Conservation (phyloP, 805 yeast species). For the Alloascoidea africana region DNA sequence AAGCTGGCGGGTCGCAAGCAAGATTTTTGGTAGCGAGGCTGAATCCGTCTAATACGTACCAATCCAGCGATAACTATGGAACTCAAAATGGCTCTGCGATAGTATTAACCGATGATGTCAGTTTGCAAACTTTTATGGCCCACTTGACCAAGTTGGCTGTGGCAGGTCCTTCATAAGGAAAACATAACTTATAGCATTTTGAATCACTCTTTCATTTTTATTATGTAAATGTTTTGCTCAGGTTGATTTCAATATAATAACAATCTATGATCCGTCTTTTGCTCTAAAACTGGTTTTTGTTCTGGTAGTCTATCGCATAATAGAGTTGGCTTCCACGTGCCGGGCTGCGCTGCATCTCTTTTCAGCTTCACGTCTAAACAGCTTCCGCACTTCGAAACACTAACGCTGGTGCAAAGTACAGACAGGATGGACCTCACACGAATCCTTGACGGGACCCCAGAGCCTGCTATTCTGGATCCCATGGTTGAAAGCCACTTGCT, state of each 20-base stretch:
- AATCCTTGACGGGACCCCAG: conserved; percentile 73
- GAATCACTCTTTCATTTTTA: too few species aligned
- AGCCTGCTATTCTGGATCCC: conserved; percentile 59
- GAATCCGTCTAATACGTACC: conserved; percentile 83
- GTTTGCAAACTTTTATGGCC: conserved; percentile 86
- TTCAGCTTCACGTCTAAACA: too few species aligned
- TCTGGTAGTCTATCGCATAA: too few species aligned
- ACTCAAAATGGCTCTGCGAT: conserved; percentile 49
- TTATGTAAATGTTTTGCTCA: too few species aligned
- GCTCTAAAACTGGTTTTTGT: too few species aligned
- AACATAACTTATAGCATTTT: too few species aligned
- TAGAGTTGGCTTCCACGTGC: too few species aligned
- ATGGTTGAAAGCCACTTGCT: conserved; percentile 22
- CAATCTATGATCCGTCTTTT: too few species aligned
- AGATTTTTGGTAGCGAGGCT: conserved; percentile 89
- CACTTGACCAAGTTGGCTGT: conserved; percentile 90
- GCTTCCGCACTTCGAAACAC: too few species aligned
- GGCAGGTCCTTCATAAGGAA: conserved; percentile 19
- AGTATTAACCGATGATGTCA: conserved; percentile 93
- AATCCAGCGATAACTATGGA: conserved; percentile 26
- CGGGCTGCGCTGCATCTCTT: too few species aligned
- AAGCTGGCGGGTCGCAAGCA: conserved; percentile 97
- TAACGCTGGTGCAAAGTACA: too few species aligned
- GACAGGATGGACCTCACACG: conserved; percentile 71
- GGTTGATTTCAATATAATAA: too few species aligned